Base-by-base conservation (phyloP, 2,329 filamentous ascomycete species). In the Xylaria multiplex region DNA sequence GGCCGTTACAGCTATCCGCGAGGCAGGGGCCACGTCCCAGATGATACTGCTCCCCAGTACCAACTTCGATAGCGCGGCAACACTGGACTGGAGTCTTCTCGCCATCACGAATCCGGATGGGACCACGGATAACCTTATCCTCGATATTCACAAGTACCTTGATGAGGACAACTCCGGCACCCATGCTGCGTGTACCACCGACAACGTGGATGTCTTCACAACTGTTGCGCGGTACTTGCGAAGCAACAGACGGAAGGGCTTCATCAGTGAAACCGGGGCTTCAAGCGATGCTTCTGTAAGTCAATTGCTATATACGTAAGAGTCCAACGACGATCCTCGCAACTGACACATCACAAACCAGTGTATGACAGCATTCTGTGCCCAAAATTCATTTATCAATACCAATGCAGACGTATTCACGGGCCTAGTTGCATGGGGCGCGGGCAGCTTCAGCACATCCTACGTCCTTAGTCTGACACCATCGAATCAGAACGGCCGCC, bases 21-120 rank as follows among this genome's bases (percentile, higher is more conserved):
- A 83, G 48, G 84, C 86, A 2, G 89, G 89, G n/a, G 88, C 89
- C n/a, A 83, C 80, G 0, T 78, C 79, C 22, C 87, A 91, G 69
- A 84, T 87, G 72, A 90, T 91, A 69, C 81, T 91, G 13, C 82
- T 91, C 1, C 86, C 90, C 0, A 89, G 89, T 2, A 88, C 82
- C 43, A 85, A 86, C 71, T 91, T 84, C 73, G 83, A 85, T 7
- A 82, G 80, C 58, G 85, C 84, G 2, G 81, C 77, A 45, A 79
- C 79, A 2, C 81, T 87, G 57, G 78, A 86, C 24, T 79, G 79
- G 2, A 81, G 78, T 45, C 77, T 91, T 8, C 73, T 81, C 19
- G 80, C 76, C 2, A 81, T 91, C 35, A 86, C 79, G 54, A 90
- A 91, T 72, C 85, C 83, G 0, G 87, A 90, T 69, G 86, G 86